Evolutionary conservation across 805 yeast genomes (phyloP), one percentile per base, ranked within the genome.

Genomic region (Kurtzmaniella cleridarum): DNA sequence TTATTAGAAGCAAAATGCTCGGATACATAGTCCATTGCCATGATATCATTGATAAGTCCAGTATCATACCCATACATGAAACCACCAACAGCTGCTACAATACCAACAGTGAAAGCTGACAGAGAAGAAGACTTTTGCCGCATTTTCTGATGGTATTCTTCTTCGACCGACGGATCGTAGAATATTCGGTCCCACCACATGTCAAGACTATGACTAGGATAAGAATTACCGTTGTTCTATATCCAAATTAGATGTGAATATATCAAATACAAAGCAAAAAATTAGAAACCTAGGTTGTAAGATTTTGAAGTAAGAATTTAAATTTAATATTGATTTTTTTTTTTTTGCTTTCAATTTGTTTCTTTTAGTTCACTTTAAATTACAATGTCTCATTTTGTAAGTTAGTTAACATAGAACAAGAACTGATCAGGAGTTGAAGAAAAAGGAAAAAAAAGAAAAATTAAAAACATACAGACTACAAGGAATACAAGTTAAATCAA

Each of bases 41-140:
- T 55, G 5, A 88, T 64, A 44, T 86, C 87, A 55, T 87, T 87
- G 37, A 87, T 82, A 34, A 86, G 64, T 1, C 96, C 96, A 0
- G 96, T 88, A 58, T 88, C 96, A 55, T 85, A 89, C 1, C 96
- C 96, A 55, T 83, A 88, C 31, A 88, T 65, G 55, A 88, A 84
- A 0, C 96, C 96, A 20, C 96, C 96, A n/a, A 85, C 75, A 11
- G 95, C 95, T 9, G 93, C 91, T 43, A 87, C 80, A 16, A 77
- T 54, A 42, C 95, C 95, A 3, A 88, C 90, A 7, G 75, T 63
- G 27, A 84, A 58, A 3, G 95, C 87, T 72, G 81, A 78, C 33
- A 70, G 60, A 2, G 80, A 69, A 0, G 87, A 77, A 14, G 76
- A 60, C 46, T 68, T 62, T 52, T 64, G 69, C 38, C 68, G 66